These are phyloP conservation scores for Fragilariopsis cylindrus DNA, from an alignment of 108 stramenopile genomes.

Conservation along the genomic window DNA sequence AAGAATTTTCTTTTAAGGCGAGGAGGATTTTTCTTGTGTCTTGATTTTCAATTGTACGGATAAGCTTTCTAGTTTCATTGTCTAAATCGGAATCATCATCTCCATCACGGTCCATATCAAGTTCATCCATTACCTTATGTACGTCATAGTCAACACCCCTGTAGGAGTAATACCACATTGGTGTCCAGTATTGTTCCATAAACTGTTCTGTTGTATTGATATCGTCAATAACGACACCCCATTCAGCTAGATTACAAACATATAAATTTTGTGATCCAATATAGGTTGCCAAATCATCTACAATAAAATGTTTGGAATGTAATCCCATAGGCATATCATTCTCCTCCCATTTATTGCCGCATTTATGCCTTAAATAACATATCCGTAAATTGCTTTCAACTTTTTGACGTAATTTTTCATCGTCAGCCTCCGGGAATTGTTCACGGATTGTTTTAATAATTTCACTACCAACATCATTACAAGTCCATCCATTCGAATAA, in stretches of 20 bases:
- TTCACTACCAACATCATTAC: constrained; percentile 53
- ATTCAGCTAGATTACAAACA: constrained; percentile 43
- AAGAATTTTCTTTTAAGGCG: too few relatives aligned
- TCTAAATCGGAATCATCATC: constrained; percentile 3
- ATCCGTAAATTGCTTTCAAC: constrained; percentile 37
- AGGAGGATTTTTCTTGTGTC: neutral
- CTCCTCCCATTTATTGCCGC: constrained; percentile 25
- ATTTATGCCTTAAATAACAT: constrained; percentile 35
- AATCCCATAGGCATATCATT: constrained; percentile 44
- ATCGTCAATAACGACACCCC: constrained; percentile 50
- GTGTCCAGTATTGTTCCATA: constrained; percentile 38
- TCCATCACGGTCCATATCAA: constrained; percentile 48
- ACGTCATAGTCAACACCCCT: constrained; percentile 57
- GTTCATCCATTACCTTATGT: constrained; percentile 53
- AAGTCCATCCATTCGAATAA: constrained; percentile 63
- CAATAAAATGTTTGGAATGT: constrained; percentile 50
- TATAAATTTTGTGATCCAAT: constrained; percentile 48
- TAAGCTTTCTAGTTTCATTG: neutral
- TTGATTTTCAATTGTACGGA: neutral
- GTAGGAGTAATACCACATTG: constrained; percentile 53
- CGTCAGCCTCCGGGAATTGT: constrained; percentile 29
- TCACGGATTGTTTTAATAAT: constrained; percentile 36
- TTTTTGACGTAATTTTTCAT: constrained; percentile 30
- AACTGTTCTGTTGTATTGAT: constrained; percentile 21
- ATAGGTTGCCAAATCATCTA: constrained; percentile 42